These are phyloP conservation scores for Cladosporium oxysporum DNA, from an alignment of 2,329 filamentous ascomycete species.

Conservation along the genomic window DNA sequence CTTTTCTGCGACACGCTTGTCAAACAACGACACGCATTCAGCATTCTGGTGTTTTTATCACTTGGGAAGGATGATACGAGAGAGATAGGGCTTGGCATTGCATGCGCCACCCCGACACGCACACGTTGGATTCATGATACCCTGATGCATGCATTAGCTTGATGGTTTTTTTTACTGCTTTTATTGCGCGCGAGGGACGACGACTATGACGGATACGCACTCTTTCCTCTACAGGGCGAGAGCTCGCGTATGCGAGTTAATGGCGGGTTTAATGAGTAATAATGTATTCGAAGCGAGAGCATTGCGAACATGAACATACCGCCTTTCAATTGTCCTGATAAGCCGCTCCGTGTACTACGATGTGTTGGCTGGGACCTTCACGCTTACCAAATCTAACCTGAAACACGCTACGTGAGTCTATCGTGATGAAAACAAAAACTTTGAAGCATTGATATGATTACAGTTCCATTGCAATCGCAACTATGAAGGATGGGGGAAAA, in stretches of 20 bases:
- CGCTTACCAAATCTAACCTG: not conserved
- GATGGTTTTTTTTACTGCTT: not conserved
- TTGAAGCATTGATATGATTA: constrained; percentile 10
- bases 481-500: constrained; percentile 15
- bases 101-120: not conserved
- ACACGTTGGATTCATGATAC: constrained; percentile 22
- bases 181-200: not conserved
- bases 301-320: constrained; percentile 1
- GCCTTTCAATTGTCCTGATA: not conserved
- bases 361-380: not conserved
- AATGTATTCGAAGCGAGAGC: constrained; percentile 8
- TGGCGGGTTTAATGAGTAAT: constrained; percentile 11
- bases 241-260: not conserved
- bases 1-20: not conserved
- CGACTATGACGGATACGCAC: not conserved
- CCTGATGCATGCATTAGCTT: constrained; percentile 20
- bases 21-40: not conserved
- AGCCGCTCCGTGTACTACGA: not conserved
- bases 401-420: not conserved
- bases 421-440: not conserved
- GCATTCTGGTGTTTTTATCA: not conserved
- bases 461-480: constrained; percentile 10
- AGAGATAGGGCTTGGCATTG: not conserved
- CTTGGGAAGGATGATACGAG: not conserved
- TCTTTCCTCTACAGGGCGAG: constrained; percentile 3